Conservation (phyloP, 768 basidiomycete genomes). For the Leccinum uliginosum region DNA sequence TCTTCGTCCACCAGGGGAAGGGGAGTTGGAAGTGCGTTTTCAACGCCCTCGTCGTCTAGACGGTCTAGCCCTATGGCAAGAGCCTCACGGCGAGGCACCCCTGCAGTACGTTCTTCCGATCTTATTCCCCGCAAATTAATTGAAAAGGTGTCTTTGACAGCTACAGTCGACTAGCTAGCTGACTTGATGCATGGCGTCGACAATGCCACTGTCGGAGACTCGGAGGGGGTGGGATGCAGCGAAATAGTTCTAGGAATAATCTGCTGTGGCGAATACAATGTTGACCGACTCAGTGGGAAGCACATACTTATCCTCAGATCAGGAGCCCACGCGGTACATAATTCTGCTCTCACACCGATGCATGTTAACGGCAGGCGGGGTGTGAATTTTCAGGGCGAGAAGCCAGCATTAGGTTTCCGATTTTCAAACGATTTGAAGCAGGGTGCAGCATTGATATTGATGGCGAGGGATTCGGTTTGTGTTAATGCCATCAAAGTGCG, state of each 20-base stretch:
- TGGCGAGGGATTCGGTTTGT: slow-evolving; percentile 12
- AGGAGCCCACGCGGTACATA: background rate
- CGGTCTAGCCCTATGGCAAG: slow-evolving; percentile 33
- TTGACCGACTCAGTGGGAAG: background rate
- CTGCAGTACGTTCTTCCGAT: slow-evolving; percentile 20
- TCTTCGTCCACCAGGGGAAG: slow-evolving; percentile 26
- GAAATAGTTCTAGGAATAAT: background rate
- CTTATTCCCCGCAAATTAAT: slow-evolving; percentile 26
- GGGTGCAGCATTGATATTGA: slow-evolving; percentile 10
- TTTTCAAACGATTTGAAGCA: slow-evolving; percentile 25
- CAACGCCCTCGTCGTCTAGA: slow-evolving; percentile 31
- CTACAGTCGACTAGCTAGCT: slow-evolving; percentile 17
- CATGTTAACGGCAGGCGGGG: slow-evolving; percentile 12
- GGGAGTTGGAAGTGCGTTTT: slow-evolving; percentile 20
- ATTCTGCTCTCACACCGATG: slow-evolving; percentile 5
- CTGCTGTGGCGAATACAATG: background rate
- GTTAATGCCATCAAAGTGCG: slow-evolving; percentile 22
- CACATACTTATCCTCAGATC: background rate
- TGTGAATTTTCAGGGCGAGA: slow-evolving; percentile 28
- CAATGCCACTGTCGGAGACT: background rate
- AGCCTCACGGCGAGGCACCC: slow-evolving; percentile 23
- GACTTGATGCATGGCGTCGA: slow-evolving; percentile 3
- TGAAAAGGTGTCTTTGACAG: slow-evolving; percentile 13
- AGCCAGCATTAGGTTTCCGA: slow-evolving; percentile 27
- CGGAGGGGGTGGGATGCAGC: background rate